Base-by-base conservation (phyloP, 1,139 yeast genomes). In the Meyerozyma sp. region DNA sequence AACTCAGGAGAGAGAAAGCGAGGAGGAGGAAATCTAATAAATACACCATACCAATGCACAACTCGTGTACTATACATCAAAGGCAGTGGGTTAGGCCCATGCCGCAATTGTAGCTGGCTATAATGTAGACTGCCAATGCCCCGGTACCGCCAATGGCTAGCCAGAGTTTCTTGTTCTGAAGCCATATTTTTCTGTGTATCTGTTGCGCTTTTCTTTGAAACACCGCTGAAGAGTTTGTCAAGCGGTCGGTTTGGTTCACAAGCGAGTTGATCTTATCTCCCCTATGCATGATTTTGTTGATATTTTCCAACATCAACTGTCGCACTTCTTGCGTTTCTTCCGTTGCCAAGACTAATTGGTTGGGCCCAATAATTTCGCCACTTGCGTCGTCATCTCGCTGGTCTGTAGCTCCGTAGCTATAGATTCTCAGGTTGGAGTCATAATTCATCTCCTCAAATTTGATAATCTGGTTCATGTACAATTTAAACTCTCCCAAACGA, bases 161-260 rank as follows among this genome's bases (percentile, higher is more conserved):
- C 10, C 70, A 46, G 11, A 68, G 50, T 49, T 71, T 76, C 30
- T 75, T 60, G 43, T 77, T 79, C 39, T 74, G 70, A 69, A 83
- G 72, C 87, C 90, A 82, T 80, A 89, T 76, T 47, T 72, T 74
- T 40, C 88, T 66, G 54, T 79, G 79, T 32, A 88, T 77, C 43
- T 73, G 73, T 26, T 77, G 79, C 0, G 96, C 86, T 46, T 82
- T 74, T 51, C 84, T 81, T 51, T 88, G 82, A 58, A 90, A 90
- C 39, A 84, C 77, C 64, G 73, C 78, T 5, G 95, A 80, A 30
- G 81, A 78, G 26, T 76, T 73, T 51, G 84, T 87, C 62, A 89
- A 73, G 43, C 82, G 72, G 50, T 86, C 87, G 1, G 96, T 89
- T 59, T 90, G 90, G 58, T 84, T 86, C 14, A 89, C 95, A 48